Conservation (phyloP, 176 grass and related monocot genomes). For the Phyllostachys edulis region DNA sequence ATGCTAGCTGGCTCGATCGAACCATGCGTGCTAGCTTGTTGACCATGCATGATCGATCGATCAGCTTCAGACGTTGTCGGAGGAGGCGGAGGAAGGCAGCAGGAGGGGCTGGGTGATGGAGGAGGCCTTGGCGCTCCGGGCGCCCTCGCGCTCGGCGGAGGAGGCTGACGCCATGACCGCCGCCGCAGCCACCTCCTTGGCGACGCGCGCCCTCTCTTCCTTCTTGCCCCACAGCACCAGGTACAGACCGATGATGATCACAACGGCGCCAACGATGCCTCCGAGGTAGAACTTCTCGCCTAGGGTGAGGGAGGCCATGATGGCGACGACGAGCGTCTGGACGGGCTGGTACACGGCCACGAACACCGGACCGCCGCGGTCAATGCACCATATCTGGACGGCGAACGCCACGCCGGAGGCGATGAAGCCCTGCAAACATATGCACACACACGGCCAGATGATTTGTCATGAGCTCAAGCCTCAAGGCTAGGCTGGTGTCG, state of each 20-base stretch:
- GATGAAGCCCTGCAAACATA: slow-evolving; percentile 72
- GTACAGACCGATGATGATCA: slow-evolving; percentile 87
- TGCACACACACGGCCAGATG: not conserved
- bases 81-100: slow-evolving; percentile 58
- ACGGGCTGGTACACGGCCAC: slow-evolving; percentile 98
- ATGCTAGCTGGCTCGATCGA: no score
- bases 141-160: slow-evolving; percentile 2
- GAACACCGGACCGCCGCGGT: slow-evolving; percentile 88
- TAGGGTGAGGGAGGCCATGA: slow-evolving; percentile 80
- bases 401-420: slow-evolving; percentile 93
- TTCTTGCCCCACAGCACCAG: slow-evolving; percentile 96
- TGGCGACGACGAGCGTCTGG: slow-evolving; percentile 89
- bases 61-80: slow-evolving; percentile 55
- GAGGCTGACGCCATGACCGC: not conserved
- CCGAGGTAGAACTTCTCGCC: slow-evolving; percentile 90
- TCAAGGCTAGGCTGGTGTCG: no score
- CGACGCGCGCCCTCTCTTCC: slow-evolving; percentile 55
- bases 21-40: no score
- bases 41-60: no score
- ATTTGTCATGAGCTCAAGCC: not conserved
- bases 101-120: slow-evolving; percentile 73
- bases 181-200: slow-evolving; percentile 26
- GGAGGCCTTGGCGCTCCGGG: slow-evolving; percentile 24
- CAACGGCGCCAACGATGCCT: slow-evolving; percentile 79
- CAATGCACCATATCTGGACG: slow-evolving; percentile 99